Conservation (phyloP, 495 filamentous ascomycete genomes). For the Neurospora tetraspora region DNA sequence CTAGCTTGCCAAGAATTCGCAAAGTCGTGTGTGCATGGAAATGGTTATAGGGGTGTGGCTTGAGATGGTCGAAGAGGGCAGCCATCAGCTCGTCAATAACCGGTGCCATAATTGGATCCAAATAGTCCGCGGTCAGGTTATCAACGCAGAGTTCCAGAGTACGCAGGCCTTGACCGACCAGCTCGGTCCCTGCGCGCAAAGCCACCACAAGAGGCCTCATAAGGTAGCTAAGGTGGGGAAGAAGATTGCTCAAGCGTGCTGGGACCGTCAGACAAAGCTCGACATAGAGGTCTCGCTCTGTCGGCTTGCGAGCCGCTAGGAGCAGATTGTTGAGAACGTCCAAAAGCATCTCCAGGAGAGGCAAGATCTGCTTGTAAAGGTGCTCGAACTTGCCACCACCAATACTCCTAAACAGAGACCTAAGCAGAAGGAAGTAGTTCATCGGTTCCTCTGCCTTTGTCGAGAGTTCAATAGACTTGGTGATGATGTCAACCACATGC, state of each 20-base stretch:
- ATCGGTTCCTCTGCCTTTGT: constrained; percentile 94
- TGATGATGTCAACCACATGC: constrained; percentile 92
- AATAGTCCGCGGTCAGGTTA: constrained; percentile 92
- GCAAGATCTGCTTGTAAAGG: constrained; percentile 94
- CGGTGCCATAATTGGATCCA: constrained; percentile 98
- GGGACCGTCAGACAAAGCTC: constrained; percentile 95
- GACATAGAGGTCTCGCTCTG: constrained; percentile 91
- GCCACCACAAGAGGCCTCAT: constrained; percentile 97
- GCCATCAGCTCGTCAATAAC: constrained; percentile 98
- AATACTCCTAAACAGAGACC: constrained; percentile 90
- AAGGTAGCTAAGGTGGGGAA: constrained; percentile 93
- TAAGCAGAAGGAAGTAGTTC: constrained; percentile 93
- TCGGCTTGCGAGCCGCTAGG: constrained; percentile 74
- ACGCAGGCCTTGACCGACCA: constrained; percentile 87
- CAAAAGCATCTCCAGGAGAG: constrained; percentile 90
- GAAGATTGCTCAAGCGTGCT: constrained; percentile 83
- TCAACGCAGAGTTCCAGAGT: constrained; percentile 97
- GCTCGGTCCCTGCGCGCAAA: constrained; percentile 77
- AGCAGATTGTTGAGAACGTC: constrained; percentile 94
- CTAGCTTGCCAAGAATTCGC: constrained; percentile 95
- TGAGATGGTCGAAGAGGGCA: constrained; percentile 87
- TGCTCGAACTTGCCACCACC: constrained; percentile 96
- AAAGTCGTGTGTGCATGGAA: constrained; percentile 97
- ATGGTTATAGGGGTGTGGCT: constrained; percentile 86
- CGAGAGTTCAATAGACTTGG: constrained; percentile 89